These are phyloP conservation scores for Metschnikowia peoriensis DNA, from an alignment of 805 yeast species.

Conservation along the genomic window DNA sequence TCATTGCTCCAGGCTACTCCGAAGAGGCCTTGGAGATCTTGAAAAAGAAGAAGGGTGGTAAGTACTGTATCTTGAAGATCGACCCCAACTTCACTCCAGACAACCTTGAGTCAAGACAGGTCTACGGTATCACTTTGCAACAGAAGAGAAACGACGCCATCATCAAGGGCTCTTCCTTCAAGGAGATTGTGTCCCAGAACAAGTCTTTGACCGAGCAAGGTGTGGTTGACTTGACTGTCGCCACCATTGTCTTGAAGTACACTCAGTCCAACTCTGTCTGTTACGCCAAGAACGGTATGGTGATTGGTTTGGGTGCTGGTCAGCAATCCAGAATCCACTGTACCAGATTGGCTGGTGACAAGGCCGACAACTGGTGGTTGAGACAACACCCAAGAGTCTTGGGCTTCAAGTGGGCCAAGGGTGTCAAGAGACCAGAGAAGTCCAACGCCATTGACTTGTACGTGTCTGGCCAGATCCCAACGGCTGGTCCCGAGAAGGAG, in stretches of 20 bases:
- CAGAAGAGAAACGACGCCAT: constrained; percentile 98
- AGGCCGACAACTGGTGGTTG: constrained; percentile 99
- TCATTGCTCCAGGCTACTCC: constrained; percentile 95
- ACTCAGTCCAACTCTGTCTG: constrained; percentile 98
- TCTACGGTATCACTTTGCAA: constrained; percentile 91
- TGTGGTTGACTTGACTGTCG: constrained; percentile 88
- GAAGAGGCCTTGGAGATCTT: constrained; percentile 89
- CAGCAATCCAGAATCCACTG: constrained; percentile 99
- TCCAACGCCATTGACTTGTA: constrained; percentile 95
- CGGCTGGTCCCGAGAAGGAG: constrained; percentile 84
- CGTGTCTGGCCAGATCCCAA: constrained; percentile 90
- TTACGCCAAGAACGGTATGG: constrained; percentile 99
- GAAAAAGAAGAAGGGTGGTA: constrained; percentile 93
- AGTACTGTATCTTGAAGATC: constrained; percentile 93
- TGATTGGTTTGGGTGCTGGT: constrained; percentile 98
- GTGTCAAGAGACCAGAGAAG: constrained; percentile 97
- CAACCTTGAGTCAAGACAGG: constrained; percentile 83
- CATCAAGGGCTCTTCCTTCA: constrained; percentile 84
- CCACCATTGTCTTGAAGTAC: constrained; percentile 95
- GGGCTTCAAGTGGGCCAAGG: constrained; percentile 95
- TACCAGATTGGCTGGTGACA: constrained; percentile 98
- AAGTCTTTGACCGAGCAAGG: constrained; percentile 90
- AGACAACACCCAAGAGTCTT: constrained; percentile 96
- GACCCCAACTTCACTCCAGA: constrained; percentile 93
- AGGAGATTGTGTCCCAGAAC: constrained; percentile 86